A percentile compares a stretch with the other conserved stretches of the same genome.
Conservation (phyloP, 1,284 basidiomycete genomes). For the Fomitiporia mediterranea region DNA sequence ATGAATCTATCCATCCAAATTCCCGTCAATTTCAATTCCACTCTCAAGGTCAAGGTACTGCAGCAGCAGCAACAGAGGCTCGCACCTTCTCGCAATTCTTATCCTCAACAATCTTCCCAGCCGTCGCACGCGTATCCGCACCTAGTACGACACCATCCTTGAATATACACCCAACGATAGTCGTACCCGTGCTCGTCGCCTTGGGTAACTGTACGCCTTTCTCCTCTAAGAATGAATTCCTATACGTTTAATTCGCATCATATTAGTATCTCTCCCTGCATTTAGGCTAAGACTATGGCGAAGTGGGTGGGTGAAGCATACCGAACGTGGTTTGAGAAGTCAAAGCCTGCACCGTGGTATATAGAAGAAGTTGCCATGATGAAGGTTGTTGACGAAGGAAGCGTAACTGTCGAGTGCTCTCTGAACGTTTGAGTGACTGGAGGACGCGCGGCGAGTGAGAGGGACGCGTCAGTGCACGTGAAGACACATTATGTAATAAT, state of each 20-base stretch:
- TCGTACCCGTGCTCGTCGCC: constrained; percentile 95
- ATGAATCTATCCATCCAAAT: constrained; percentile 69
- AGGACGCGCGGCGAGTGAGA: constrained; percentile 9
- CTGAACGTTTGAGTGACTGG: neutral
- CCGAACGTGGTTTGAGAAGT: constrained; percentile 21
- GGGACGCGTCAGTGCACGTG: constrained; percentile 10
- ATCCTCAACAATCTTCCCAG: constrained; percentile 94
- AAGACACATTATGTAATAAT: constrained; percentile 4
- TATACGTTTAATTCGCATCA: constrained; percentile 29
- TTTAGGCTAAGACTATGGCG: no score
- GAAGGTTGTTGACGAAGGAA: neutral
- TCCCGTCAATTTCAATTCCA: neutral
- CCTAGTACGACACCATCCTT: constrained; percentile 93
- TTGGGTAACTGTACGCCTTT: constrained; percentile 69
- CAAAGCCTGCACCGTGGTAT: constrained; percentile 14
- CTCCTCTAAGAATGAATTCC: constrained; percentile 76
- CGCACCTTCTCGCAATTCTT: constrained; percentile 99
- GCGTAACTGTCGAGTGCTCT: neutral
- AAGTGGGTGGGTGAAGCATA: constrained; percentile 1
- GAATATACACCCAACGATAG: constrained; percentile 95
- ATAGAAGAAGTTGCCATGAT: constrained; percentile 15
- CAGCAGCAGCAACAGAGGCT: neutral
- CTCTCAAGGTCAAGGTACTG: neutral
- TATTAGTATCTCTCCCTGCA: neutral
- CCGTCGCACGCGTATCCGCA: constrained; percentile 95